A percentile compares a stretch with the other conserved stretches of the same genome.
These are phyloP conservation scores for Lolium perenne DNA, from an alignment of 176 grass and related monocot species.

Conservation along the genomic window DNA sequence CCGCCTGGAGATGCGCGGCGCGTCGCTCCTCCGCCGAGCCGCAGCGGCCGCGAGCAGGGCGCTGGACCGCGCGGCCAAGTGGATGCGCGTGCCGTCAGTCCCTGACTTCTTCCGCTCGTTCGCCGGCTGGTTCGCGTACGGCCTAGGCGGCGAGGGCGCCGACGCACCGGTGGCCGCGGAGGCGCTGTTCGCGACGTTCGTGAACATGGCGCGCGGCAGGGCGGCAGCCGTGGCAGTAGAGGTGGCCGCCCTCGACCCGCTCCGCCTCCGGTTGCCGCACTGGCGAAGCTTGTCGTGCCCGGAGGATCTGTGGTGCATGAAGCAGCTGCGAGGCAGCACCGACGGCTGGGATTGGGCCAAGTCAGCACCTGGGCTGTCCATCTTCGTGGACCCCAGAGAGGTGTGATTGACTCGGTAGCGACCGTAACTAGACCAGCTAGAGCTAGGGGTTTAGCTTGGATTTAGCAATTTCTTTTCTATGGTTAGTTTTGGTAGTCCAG, in stretches of 20 bases:
- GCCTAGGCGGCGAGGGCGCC: constrained; percentile 66
- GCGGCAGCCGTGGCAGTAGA: constrained; percentile 71
- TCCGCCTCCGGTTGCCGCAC: constrained; percentile 66
- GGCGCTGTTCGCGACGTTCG: constrained; percentile 56
- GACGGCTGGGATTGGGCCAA: constrained; percentile 77
- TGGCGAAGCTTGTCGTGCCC: constrained; percentile 77
- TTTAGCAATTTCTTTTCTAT: background rate
- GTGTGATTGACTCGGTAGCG: constrained; percentile 47
- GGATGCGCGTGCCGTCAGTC: constrained; percentile 78
- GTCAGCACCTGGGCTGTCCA: constrained; percentile 58
- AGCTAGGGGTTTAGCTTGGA: background rate
- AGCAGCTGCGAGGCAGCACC: constrained; percentile 59
- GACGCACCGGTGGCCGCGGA: constrained; percentile 43
- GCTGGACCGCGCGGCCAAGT: constrained; percentile 64
- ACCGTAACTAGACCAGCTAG: constrained; percentile 12
- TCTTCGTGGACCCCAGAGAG: constrained; percentile 95
- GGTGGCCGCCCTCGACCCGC: constrained; percentile 68
- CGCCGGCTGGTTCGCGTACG: constrained; percentile 82
- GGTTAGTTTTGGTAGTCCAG: background rate
- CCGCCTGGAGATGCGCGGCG: constrained; percentile 78
- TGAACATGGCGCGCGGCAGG: constrained; percentile 69
- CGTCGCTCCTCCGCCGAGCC: constrained; percentile 50
- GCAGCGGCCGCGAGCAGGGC: constrained; percentile 60
- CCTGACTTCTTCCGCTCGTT: constrained; percentile 82
- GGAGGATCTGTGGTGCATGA: constrained; percentile 93